Conservation (phyloP, 1,139 yeast genomes). For the Hansenula anomala region DNA sequence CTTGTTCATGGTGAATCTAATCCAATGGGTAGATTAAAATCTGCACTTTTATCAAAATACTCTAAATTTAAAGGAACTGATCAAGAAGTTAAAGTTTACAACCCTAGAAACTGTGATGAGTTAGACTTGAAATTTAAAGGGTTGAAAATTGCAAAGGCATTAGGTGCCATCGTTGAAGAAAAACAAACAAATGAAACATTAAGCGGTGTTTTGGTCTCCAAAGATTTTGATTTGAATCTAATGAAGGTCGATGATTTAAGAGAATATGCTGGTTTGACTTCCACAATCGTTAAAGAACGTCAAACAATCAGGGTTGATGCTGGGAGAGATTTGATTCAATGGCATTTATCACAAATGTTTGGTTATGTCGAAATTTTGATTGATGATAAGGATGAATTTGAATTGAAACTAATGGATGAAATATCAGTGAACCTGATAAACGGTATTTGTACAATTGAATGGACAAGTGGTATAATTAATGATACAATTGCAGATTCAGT, state of each 20-base stretch:
- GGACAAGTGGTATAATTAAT: constrained; percentile 88
- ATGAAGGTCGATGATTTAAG: constrained; percentile 82
- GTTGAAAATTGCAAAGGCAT: constrained; percentile 77
- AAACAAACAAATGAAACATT: constrained; percentile 36
- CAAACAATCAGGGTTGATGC: constrained; percentile 82
- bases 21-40: constrained; percentile 95
- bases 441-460: constrained; percentile 65
- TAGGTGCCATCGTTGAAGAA: constrained; percentile 68
- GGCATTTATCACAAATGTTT: constrained; percentile 96
- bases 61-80: constrained; percentile 80
- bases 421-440: constrained; percentile 47
- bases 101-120: constrained; percentile 88
- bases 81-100: constrained; percentile 86
- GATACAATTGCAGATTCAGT: constrained; percentile 95
- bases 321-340: constrained; percentile 70
- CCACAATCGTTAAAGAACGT: constrained; percentile 79
- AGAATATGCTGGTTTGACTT: constrained; percentile 82
- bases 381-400: constrained; percentile 47
- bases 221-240: constrained; percentile 81
- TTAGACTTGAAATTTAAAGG: constrained; percentile 77
- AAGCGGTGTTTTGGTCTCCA: constrained; percentile 85
- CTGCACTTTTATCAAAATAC: constrained; percentile 87
- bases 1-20: constrained; percentile 97
- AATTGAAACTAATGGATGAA: constrained; percentile 44
- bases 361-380: constrained; percentile 69